Conservation (phyloP, 106 monocot species). For the Posidonia australis region DNA sequence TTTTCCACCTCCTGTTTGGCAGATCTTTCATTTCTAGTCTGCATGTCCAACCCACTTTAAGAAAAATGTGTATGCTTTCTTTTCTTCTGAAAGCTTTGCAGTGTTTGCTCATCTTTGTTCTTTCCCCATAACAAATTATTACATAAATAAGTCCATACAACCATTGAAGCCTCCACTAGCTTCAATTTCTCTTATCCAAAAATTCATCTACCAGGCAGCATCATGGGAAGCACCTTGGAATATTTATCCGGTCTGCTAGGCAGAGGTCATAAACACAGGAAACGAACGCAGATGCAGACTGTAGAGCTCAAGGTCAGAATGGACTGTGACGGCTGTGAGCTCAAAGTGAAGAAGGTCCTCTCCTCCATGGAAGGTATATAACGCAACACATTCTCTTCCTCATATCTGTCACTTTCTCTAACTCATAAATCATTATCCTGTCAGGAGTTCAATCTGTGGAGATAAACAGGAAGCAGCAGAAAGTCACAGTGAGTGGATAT, state of each 20-base stretch:
- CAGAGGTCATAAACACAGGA: conserved; percentile 1
- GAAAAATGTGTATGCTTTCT: neutral
- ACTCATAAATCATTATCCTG: neutral
- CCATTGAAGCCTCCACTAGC: neutral
- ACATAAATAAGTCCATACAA: neutral
- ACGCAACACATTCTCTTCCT: neutral
- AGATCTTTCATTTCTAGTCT: too few species aligned
- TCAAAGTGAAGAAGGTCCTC: conserved; percentile 13
- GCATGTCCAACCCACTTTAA: neutral
- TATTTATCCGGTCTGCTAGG: neutral
- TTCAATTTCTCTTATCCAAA: neutral
- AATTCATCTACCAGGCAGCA: neutral
- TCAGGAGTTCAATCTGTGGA: conserved; percentile 15
- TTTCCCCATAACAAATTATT: neutral
- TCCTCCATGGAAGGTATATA: conserved; percentile 11
- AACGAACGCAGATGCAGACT: conserved; percentile 7
- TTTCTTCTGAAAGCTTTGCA: neutral
- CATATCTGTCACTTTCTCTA: neutral
- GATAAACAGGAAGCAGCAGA: conserved; percentile 15
- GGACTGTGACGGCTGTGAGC: conserved; percentile 28
- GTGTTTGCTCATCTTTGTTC: neutral
- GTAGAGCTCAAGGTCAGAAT: conserved; percentile 22
- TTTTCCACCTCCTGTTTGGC: too few species aligned
- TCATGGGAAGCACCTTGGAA: neutral
- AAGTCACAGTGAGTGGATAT: conserved; percentile 16